Base-by-base conservation (phyloP, 202 grass and related monocot genomes). In the Carex sylvatica region DNA sequence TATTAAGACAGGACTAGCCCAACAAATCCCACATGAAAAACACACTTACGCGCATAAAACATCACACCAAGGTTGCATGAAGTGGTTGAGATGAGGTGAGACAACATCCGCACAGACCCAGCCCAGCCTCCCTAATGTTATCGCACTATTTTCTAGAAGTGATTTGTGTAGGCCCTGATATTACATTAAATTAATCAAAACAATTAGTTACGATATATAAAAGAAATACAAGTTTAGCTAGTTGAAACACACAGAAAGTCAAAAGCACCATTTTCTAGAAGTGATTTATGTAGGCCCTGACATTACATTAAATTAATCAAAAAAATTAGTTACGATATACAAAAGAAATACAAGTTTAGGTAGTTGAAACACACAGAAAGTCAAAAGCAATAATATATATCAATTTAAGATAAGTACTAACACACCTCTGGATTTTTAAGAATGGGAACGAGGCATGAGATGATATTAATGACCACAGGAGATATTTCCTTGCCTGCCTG, bases 81-180 rank as follows among this genome's bases (percentile, higher is more conserved):
- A 99, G 85, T 99, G 97, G 26, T 96, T 89, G 67, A 92, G 87
- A 75, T 99, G 97, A 80, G 97, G 97, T 49, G 93, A 90, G 62
- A 99, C 90, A 77, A 99, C 88, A 30, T 96, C 97, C 78, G 97
- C 91, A 81, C 91, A 99, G 55, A 99, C 91, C 97, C 93, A 99
- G 47, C 91, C 91, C 86, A 99, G 89, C 83, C 97, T 99, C 85
- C 97, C 93, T 63, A 99, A 88, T 68, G 97, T 96, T 84, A 99
- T 96, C 7, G 97, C 97, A 36, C 97, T 96, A 71, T 99, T 99
- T 87, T 99, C 97, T 60, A 90, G 40, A 74, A 99, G 93, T 61
- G 97, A 96, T 83, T 99, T 99, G 72, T 96, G 94, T 83, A 92
- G 74, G 31, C 93, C 90, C 97, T 99, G 66, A 40, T 44, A 63